Base-by-base conservation (phyloP, 352 stramenopile species). In the Discostella stelligera region DNA sequence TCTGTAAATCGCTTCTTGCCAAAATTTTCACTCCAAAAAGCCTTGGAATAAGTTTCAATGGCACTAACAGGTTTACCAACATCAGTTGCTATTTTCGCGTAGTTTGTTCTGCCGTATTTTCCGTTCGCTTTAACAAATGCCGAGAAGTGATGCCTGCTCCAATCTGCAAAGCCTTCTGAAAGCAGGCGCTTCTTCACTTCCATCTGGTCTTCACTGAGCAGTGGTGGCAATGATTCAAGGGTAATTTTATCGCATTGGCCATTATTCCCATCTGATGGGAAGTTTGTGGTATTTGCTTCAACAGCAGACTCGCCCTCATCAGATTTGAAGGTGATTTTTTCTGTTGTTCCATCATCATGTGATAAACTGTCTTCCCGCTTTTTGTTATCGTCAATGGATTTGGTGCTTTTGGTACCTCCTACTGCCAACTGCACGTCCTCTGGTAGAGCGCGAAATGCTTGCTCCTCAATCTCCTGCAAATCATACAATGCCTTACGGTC, bases 161-260 rank as follows among this genome's bases (percentile, higher is more conserved):
- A 98, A 79, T 98, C 92, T 4, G 91, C 94, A 84, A 98, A 99
- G 37, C 96, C 94, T 85, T 98, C 94, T 37, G 85, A 81, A 11
- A 99, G 74, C 14, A 99, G 80, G 50, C 89, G 67, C 53, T 95
- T 83, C 76, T 99, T 98, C 76, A 98, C 96, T 44, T 94, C 74
- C 5, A 62, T 82, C 11, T 92, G 61, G 53, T 91, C 83, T 32
- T 85, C 70, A 25, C 79, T 82, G 37, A 94, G 74, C 37, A 93
- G 58, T 30, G 80, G 85, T 30, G 89, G 85, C 48, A 90, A 27
- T 41, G 82, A 77, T 48, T 74, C 53, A 39, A 64, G 55, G 39
- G 20, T 50, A 80, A 64, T 14, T 65, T 68, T 49, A 59, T 68
- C 52, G 27, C 62, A 20, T 62, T 66, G 27, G 37, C 59, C 41